These are phyloP conservation scores for Nakaseomyces uthaithaninus DNA, from an alignment of 1,139 yeast species.

Conservation along the genomic window DNA sequence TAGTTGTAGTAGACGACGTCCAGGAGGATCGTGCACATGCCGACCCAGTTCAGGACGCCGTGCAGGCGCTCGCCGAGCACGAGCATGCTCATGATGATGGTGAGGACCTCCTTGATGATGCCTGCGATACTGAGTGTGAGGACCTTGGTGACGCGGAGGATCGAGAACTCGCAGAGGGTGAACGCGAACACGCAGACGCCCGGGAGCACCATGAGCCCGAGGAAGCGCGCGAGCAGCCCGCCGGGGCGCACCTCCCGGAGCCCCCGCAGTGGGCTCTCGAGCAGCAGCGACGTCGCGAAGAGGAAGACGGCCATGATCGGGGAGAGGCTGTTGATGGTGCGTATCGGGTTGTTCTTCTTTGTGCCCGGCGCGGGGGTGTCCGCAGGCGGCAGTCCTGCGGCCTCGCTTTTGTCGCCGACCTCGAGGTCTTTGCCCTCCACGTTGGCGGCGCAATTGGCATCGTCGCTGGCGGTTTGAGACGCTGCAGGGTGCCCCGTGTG, in stretches of 20 bases:
- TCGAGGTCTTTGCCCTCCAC: neutral
- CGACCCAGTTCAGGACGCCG: slow-evolving; percentile 55
- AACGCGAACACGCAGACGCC: slow-evolving; percentile 82
- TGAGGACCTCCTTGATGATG: slow-evolving; percentile 80
- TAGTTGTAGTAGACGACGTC: slow-evolving; percentile 80
- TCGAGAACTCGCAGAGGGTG: slow-evolving; percentile 83
- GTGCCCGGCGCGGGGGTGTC: neutral
- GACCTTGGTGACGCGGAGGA: slow-evolving; percentile 75
- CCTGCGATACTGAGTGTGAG: slow-evolving; percentile 86
- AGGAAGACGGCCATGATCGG: slow-evolving; percentile 72
- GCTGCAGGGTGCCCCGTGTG: too few species aligned
- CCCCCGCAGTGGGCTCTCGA: slow-evolving; percentile 29
- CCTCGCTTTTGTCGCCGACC: neutral
- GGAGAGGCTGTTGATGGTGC: slow-evolving; percentile 73
- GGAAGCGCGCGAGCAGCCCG: slow-evolving; percentile 3
- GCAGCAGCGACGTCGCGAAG: slow-evolving; percentile 36
- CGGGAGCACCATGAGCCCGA: slow-evolving; percentile 60
- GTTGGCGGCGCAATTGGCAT: too few species aligned
- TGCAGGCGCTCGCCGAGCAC: slow-evolving; percentile 70
- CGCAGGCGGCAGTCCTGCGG: neutral
- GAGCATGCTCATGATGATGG: slow-evolving; percentile 62
- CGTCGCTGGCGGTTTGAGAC: too few species aligned
- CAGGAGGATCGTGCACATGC: slow-evolving; percentile 62
- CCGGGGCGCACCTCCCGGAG: neutral
- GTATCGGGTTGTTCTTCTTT: slow-evolving; percentile 46